Evolutionary conservation across 805 yeast species (phyloP).

Genomic region (Cyberlindnera galapagoensis): DNA sequence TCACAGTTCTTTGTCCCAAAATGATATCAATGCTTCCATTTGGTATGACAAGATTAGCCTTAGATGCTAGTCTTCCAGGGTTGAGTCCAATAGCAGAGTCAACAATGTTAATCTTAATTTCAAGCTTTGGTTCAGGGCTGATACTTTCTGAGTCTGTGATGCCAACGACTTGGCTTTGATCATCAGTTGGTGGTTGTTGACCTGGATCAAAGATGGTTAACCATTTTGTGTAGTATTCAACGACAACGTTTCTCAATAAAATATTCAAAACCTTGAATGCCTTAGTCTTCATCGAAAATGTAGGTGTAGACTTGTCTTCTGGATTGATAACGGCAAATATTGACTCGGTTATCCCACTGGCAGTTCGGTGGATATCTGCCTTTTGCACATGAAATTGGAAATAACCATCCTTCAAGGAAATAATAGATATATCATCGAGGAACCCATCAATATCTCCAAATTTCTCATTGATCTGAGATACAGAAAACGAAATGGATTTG

Average conservation of each 20-base stretch:
- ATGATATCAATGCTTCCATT: constrained; percentile 49
- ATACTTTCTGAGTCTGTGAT: constrained; percentile 7
- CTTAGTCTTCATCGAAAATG: constrained; percentile 33
- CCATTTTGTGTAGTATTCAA: constrained; percentile 62
- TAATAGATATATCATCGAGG: constrained; percentile 10
- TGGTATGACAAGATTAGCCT: constrained; percentile 42
- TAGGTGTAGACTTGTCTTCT: constrained; percentile 32
- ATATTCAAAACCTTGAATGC: constrained; percentile 33
- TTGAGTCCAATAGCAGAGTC: constrained; percentile 57
- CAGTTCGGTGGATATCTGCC: constrained; percentile 10
- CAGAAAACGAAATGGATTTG: constrained; percentile 8
- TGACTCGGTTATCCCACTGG: constrained; percentile 18
- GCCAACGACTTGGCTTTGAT: constrained; percentile 2
- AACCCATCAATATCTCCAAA: constrained; percentile 29
- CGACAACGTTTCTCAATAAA: constrained; percentile 37
- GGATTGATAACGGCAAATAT: constrained; percentile 28
- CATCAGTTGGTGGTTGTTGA: constrained; percentile 7
- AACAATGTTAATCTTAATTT: constrained; percentile 24
- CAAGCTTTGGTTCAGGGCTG: constrained; percentile 6
- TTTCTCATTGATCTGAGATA: constrained; percentile 19
- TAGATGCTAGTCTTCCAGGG: constrained; percentile 56
- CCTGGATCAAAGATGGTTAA: constrained; percentile 34
- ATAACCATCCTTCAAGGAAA: constrained; percentile 14
- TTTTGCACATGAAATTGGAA: constrained; percentile 16
- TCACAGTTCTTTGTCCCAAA: constrained; percentile 27